Evolutionary conservation across 805 yeast species (phyloP).

Genomic region (Vanderwaltozyma tropicalis): DNA sequence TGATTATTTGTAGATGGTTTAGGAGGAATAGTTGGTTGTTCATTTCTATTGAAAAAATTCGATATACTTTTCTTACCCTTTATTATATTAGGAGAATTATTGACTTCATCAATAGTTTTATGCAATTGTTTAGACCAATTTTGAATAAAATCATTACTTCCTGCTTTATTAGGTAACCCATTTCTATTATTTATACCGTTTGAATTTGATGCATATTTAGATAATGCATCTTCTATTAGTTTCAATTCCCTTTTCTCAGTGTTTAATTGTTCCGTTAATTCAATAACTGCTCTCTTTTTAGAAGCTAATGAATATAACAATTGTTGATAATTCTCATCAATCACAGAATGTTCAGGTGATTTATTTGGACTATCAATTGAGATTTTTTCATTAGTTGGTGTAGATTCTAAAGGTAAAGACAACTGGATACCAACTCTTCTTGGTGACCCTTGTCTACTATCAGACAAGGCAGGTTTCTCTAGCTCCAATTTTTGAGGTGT

Average conservation of each 20-base stretch:
- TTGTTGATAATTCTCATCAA: slow-evolving; percentile 6
- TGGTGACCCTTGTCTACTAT: slow-evolving; percentile 4
- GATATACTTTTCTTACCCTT: slow-evolving; percentile 16
- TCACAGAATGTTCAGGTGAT: neutral
- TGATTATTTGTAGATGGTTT: neutral
- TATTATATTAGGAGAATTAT: slow-evolving; percentile 13
- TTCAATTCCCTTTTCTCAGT: slow-evolving; percentile 31
- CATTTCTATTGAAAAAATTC: slow-evolving; percentile 12
- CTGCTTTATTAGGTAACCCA: neutral
- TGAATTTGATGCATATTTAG: neutral
- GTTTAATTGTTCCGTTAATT: slow-evolving; percentile 35
- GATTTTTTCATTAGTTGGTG: neutral
- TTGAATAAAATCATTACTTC: neutral
- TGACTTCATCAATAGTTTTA: slow-evolving; percentile 12
- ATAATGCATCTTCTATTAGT: slow-evolving; percentile 27
- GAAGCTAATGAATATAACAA: slow-evolving; percentile 35
- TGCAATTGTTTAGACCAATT: slow-evolving; percentile 11
- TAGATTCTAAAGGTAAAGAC: slow-evolving; percentile 8
- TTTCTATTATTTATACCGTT: neutral
- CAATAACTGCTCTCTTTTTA: slow-evolving; percentile 44
- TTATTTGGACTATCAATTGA: neutral
- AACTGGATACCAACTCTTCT: slow-evolving; percentile 10
- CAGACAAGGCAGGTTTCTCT: neutral
- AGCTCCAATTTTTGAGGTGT: neutral
- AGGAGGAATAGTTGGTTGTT: slow-evolving; percentile 1